Evolutionary conservation across 2,329 filamentous ascomycete genomes (phyloP).

Genomic region (Pyrenophora graminea): DNA sequence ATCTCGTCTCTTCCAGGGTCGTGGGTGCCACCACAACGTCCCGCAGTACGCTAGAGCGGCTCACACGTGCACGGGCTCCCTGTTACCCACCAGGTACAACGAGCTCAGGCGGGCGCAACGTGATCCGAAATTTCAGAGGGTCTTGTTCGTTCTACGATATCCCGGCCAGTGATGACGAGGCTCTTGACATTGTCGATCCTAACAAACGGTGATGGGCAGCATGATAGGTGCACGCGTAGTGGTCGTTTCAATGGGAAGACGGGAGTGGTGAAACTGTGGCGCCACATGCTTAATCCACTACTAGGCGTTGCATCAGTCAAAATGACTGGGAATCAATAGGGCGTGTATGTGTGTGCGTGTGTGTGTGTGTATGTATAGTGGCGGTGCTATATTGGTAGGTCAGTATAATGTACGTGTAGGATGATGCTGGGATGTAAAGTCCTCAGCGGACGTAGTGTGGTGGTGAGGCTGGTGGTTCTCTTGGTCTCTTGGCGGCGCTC

Average conservation of each 20-base stretch:
- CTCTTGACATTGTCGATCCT: slow-evolving; percentile 24
- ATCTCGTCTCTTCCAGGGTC: slow-evolving; percentile 10
- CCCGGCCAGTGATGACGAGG: slow-evolving; percentile 19
- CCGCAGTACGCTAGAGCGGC: slow-evolving; percentile 21
- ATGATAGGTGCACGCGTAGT: slow-evolving; percentile 4
- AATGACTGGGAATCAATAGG: neutral
- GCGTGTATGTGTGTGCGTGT: neutral
- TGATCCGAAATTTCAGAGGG: slow-evolving; percentile 1
- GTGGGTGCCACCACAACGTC: slow-evolving; percentile 24
- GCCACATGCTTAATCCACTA: neutral
- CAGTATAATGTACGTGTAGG: too few species aligned
- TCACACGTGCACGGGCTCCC: neutral
- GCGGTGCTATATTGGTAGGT: too few species aligned
- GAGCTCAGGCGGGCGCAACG: slow-evolving; percentile 13
- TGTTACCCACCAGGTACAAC: slow-evolving; percentile 4
- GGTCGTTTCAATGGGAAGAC: slow-evolving; percentile 5
- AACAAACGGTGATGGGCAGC: slow-evolving; percentile 13
- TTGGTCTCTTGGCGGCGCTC: neutral
- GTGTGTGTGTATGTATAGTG: neutral
- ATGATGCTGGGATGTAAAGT: neutral
- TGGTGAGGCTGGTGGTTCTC: too few species aligned
- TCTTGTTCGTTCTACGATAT: slow-evolving; percentile 18
- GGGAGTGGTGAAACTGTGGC: slow-evolving; percentile 7
- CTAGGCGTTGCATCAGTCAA: slow-evolving; percentile 1
- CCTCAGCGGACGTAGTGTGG: too few species aligned